A percentile compares a stretch with the other conserved stretches of the same genome.
phyloP scores from a whole-genome alignment of 768 basidiomycete genomes.

The Leucocoprinus birnbaumii region DNA sequence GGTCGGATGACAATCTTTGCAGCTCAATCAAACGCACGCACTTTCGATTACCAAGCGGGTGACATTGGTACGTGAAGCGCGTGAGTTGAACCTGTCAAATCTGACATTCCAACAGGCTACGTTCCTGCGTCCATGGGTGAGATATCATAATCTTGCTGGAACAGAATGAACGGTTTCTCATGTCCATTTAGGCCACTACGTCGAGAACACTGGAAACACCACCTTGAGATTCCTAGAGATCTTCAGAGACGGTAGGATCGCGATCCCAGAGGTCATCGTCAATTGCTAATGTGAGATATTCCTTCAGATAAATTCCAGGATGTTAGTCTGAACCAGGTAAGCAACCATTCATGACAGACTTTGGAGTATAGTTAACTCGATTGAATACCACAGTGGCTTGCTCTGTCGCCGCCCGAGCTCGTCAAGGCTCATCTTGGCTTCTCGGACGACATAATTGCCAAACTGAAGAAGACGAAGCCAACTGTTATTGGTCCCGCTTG shows the following conservation, averaged over 20 bases:
- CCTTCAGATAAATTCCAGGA: slow-evolving; percentile 16
- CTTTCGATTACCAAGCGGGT: slow-evolving; percentile 61
- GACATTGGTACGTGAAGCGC: slow-evolving; percentile 44
- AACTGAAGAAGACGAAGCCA: slow-evolving; percentile 36
- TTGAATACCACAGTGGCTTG: slow-evolving; percentile 33
- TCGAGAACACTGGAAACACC: slow-evolving; percentile 52
- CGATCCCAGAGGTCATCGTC: not conserved
- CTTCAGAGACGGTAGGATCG: slow-evolving; percentile 28
- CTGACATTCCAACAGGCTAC: slow-evolving; percentile 34
- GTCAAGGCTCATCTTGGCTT: slow-evolving; percentile 40
- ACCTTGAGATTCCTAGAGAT: slow-evolving; percentile 47
- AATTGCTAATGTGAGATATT: not conserved
- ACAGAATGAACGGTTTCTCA: not conserved
- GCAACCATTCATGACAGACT: not conserved
- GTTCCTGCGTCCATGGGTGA: slow-evolving; percentile 56
- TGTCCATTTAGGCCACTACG: slow-evolving; percentile 39
- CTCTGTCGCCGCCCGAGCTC: slow-evolving; percentile 36
- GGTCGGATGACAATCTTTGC: slow-evolving; percentile 59
- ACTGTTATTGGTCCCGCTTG: slow-evolving; percentile 27
- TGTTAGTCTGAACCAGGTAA: slow-evolving; percentile 15
- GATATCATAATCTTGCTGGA: slow-evolving; percentile 9
- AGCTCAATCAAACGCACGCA: slow-evolving; percentile 46
- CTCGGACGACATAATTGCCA: slow-evolving; percentile 28
- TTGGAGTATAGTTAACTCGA: not conserved
- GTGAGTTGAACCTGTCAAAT: not conserved